Base-by-base conservation (phyloP, 129 eudicot species). In the Chrysanthemum lavandulifolium region DNA sequence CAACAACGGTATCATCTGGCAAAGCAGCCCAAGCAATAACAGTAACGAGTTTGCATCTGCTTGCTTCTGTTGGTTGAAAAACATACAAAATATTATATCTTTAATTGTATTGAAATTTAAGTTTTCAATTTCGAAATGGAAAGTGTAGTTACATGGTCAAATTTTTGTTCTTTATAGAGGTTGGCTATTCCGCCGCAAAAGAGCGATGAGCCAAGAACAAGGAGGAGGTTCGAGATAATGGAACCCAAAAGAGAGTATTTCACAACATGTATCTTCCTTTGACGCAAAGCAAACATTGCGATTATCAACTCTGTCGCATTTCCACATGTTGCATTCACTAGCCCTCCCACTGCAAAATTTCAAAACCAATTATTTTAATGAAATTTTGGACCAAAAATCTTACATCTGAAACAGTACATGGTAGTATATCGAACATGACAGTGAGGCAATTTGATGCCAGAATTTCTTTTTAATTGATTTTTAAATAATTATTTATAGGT, bases 291-390 rank as follows among this genome's bases (percentile, higher is more conserved):
- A 29, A 92, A 75, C 76, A 92, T 74, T 62, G 92, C 95, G 73
- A 92, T 89, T 72, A 92, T 89, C 16, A 92, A 88, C 88, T 92
- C 98, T 11, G 98, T 87, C 21, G 92, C 98, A 85, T 93, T 93
- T 16, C 98, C 98, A 77, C 98, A 93, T 53, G 98, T 93, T 51
- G 98, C 98, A 73, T 92, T 92, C 66, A 92, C 83, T 10, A 92
- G 96, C 49, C 98, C 98, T 73, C 98, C 98, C 76, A 89, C 98
- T 92, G 86, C 79, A 76, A 51, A 65, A 18, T 10, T 33, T 18
- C 16, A 59, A 33, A 61, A 61, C 2, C 3, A 10, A 1, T 25
- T 5, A 61, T 61, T 25, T 5, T 25, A 60, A 33, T 2, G 0
- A 48, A 61, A 2, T 11, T 61, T 29, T 13, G 18, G 15, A 15